Conservation (phyloP, 371 early-diverging fungal species). For the Capillidium rhysosporum region DNA sequence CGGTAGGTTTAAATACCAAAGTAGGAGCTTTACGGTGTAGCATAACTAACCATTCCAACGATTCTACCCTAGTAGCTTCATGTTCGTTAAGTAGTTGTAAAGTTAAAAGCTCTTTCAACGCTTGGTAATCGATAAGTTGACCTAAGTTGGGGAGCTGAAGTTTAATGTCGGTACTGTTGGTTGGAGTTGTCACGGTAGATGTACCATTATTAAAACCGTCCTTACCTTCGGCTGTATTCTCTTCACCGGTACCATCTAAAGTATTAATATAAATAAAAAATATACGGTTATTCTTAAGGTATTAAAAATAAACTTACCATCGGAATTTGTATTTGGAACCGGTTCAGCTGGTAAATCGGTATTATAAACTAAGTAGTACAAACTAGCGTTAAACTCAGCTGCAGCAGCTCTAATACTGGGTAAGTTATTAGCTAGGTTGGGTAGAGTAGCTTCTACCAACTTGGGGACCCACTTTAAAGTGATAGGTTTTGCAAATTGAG, state of each 20-base stretch:
- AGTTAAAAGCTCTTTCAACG: slow-evolving; percentile 50
- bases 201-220: neutral
- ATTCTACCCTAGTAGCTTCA: slow-evolving; percentile 70
- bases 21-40: slow-evolving; percentile 72
- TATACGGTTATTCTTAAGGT: no score
- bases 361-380: neutral
- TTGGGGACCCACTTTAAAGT: slow-evolving; percentile 55
- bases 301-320: neutral
- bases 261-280: no score
- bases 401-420: neutral
- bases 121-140: slow-evolving; percentile 36
- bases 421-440: slow-evolving; percentile 47
- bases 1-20: slow-evolving; percentile 47
- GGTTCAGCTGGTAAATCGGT: neutral
- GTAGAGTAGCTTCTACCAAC: slow-evolving; percentile 56
- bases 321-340: no score
- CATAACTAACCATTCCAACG: slow-evolving; percentile 81
- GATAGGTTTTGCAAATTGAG: slow-evolving; percentile 47
- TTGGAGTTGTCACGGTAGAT: neutral
- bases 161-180: neutral
- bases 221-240: neutral
- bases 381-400: neutral
- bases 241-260: slow-evolving; percentile 5
- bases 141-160: slow-evolving; percentile 19
- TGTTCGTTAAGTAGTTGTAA: slow-evolving; percentile 58